phyloP scores from a whole-genome alignment of 129 eudicot species.

The Saposhnikovia divaricata region DNA sequence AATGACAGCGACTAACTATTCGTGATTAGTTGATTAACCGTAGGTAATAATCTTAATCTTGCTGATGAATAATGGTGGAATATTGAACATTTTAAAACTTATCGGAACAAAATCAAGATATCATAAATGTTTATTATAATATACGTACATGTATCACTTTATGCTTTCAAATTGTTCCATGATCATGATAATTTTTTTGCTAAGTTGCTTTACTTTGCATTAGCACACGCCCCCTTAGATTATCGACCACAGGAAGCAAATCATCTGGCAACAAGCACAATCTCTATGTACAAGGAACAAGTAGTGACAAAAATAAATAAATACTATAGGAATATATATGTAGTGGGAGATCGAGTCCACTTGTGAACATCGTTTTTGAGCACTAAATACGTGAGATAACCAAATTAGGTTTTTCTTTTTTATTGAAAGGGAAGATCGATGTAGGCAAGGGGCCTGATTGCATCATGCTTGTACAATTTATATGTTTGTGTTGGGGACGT shows the following conservation, averaged over 20 bases:
- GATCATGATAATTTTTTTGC: too few species aligned
- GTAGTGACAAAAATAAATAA: not conserved
- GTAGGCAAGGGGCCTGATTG: too few species aligned
- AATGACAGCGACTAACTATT: conserved; percentile 21
- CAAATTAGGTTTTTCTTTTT: not conserved
- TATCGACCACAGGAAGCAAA: too few species aligned
- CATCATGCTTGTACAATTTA: too few species aligned
- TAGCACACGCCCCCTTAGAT: too few species aligned
- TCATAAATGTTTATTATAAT: not conserved
- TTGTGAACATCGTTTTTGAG: not conserved
- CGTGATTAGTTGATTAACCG: conserved; percentile 10
- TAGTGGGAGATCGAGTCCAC: not conserved
- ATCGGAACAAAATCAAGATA: not conserved
- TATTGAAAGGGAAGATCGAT: too few species aligned
- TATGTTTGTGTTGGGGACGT: too few species aligned
- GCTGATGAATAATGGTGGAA: not conserved
- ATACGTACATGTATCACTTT: too few species aligned
- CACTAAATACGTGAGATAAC: not conserved
- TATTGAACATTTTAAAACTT: not conserved
- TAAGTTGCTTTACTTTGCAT: too few species aligned
- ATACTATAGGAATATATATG: not conserved
- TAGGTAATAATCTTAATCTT: conserved; percentile 24
- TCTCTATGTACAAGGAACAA: too few species aligned
- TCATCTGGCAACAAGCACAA: not conserved
- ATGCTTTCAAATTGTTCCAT: too few species aligned